A percentile compares a stretch with the other conserved stretches of the same genome.
phyloP scores from a whole-genome alignment of 1,284 basidiomycete genomes.

The Ustilago trichophora region DNA sequence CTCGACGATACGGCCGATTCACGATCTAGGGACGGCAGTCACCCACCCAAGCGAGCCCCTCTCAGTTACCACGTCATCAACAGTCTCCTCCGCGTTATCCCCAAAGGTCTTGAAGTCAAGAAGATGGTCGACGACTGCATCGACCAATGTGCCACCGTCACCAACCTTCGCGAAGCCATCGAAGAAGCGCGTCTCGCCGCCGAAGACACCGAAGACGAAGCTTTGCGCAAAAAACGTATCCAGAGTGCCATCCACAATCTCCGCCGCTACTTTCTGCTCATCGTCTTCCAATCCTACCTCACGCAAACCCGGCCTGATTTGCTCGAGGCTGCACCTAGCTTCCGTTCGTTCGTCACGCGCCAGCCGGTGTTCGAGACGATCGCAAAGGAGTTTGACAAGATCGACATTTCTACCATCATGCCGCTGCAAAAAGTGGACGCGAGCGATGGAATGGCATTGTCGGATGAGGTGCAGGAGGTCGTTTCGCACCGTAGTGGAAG shows the following conservation, averaged over 20 bases:
- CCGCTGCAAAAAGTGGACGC: constrained; percentile 75
- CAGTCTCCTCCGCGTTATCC: constrained; percentile 83
- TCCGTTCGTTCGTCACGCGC: constrained; percentile 58
- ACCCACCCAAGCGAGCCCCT: constrained; percentile 26
- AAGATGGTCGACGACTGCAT: constrained; percentile 87
- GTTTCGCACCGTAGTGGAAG: constrained; percentile 85
- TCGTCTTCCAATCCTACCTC: constrained; percentile 93
- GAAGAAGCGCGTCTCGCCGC: constrained; percentile 80
- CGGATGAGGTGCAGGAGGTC: constrained; percentile 65
- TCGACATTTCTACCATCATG: constrained; percentile 81
- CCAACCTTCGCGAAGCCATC: constrained; percentile 86
- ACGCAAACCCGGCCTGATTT: constrained; percentile 81
- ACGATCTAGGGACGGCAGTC: background rate
- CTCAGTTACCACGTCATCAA: constrained; percentile 74
- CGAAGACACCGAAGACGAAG: constrained; percentile 80
- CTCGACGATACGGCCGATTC: constrained; percentile 13
- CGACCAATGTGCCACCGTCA: constrained; percentile 80
- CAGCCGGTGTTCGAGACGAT: constrained; percentile 89
- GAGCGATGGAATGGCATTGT: constrained; percentile 77
- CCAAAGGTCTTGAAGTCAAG: constrained; percentile 88
- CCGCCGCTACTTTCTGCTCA: constrained; percentile 80
- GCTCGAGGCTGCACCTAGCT: constrained; percentile 51
- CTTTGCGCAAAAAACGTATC: constrained; percentile 74
- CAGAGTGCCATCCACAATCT: constrained; percentile 52
- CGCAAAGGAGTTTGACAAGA: constrained; percentile 85